Evolutionary conservation across 2,329 filamentous ascomycete genomes (phyloP).

Genomic region (Escovopsis sp.): DNA sequence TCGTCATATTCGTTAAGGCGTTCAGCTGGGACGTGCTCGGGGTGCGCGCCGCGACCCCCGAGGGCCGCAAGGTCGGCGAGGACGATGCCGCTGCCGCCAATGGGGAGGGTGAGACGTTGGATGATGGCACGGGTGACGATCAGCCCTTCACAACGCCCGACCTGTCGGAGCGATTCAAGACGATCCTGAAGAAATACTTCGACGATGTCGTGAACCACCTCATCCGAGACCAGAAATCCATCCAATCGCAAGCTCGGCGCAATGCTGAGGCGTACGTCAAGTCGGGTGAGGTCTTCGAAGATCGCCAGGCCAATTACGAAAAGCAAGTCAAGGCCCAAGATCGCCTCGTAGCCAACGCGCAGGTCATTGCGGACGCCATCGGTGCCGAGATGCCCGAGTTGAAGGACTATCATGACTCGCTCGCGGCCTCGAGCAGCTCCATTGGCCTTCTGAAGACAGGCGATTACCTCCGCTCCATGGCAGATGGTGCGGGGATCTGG

Average conservation of each 20-base stretch:
- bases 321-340: slow-evolving; percentile 87
- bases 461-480: slow-evolving; percentile 80
- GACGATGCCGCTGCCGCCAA: slow-evolving; percentile 48
- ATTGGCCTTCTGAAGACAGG: slow-evolving; percentile 91
- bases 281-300: slow-evolving; percentile 95
- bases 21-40: slow-evolving; percentile 94
- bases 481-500: slow-evolving; percentile 90
- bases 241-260: slow-evolving; percentile 72
- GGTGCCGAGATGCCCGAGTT: slow-evolving; percentile 88
- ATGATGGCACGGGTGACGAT: slow-evolving; percentile 37
- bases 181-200: slow-evolving; percentile 74
- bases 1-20: slow-evolving; percentile 89
- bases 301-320: slow-evolving; percentile 89
- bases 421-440: slow-evolving; percentile 51
- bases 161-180: slow-evolving; percentile 71
- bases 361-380: slow-evolving; percentile 76
- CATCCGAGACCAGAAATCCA: slow-evolving; percentile 77
- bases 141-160: slow-evolving; percentile 61
- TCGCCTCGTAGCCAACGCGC: slow-evolving; percentile 76
- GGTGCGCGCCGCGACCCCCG: slow-evolving; percentile 52
- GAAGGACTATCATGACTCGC: slow-evolving; percentile 62
- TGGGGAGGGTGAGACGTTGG: slow-evolving; percentile 34
- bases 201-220: slow-evolving; percentile 86
- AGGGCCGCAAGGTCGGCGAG: slow-evolving; percentile 70
- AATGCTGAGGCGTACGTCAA: slow-evolving; percentile 98